Evolutionary conservation across 495 filamentous ascomycete species (phyloP).

Genomic region (Penicillium argentinense): DNA sequence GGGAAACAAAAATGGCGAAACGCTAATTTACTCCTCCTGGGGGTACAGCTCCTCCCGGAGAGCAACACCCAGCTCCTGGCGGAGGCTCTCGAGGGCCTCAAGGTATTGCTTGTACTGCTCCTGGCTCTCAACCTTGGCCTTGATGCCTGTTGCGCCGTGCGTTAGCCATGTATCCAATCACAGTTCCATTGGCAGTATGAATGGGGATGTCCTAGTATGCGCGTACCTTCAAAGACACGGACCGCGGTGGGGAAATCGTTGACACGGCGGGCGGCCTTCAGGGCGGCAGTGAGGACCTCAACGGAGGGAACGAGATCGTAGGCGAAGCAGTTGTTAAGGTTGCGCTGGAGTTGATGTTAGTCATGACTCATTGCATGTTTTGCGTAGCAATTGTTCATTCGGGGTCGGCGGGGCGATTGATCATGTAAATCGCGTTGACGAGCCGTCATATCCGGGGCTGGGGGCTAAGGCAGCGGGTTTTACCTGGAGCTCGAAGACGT

Average conservation of each 20-base stretch:
- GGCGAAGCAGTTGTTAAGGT: constrained; percentile 99
- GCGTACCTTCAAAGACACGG: constrained; percentile 92
- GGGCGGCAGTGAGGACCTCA: constrained; percentile 85
- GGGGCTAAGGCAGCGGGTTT: constrained; percentile 19
- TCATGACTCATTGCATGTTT: neutral
- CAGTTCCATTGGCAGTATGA: neutral
- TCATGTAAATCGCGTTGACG: constrained; percentile 10
- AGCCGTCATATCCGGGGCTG: constrained; percentile 4
- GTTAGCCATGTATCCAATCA: constrained; percentile 18
- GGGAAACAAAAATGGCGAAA: constrained; percentile 17
- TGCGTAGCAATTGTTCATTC: neutral
- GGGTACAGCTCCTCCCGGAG: constrained; percentile 96
- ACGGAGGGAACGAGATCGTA: constrained; percentile 98
- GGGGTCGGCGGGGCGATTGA: neutral
- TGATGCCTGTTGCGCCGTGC: constrained; percentile 67
- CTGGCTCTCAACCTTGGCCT: constrained; percentile 98
- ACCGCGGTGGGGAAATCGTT: constrained; percentile 99
- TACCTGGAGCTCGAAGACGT: constrained; percentile 99
- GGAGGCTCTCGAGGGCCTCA: constrained; percentile 82
- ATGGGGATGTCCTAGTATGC: neutral
- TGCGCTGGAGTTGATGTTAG: constrained; percentile 64
- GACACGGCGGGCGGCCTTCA: constrained; percentile 89
- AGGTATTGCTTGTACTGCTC: constrained; percentile 98
- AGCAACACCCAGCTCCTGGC: constrained; percentile 88
- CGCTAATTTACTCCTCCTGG: constrained; percentile 56